phyloP scores from a whole-genome alignment of 306 rosid genomes.

The Crataegus laevigata region DNA sequence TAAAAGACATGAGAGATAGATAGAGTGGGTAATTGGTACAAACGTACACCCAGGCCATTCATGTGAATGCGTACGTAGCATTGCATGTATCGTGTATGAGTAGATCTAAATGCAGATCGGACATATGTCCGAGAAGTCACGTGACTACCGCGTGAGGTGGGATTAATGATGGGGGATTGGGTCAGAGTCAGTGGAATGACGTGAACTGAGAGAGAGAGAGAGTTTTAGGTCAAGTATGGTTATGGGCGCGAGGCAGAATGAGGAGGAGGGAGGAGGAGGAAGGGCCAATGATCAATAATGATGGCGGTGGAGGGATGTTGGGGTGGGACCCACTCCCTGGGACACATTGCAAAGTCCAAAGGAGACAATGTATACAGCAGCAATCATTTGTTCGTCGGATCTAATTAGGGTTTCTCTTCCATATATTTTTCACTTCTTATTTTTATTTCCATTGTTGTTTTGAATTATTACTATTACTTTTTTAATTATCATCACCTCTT shows the following conservation, averaged over 20 bases:
- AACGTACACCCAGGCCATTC: neutral
- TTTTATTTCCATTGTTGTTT: neutral
- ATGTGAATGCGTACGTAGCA: neutral
- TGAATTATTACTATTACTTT: neutral
- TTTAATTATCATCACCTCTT: neutral
- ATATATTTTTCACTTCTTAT: neutral
- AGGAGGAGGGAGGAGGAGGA: neutral
- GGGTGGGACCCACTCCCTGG: slow-evolving; percentile 11
- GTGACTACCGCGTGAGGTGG: slow-evolving; percentile 39
- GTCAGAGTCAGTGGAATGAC: slow-evolving; percentile 36
- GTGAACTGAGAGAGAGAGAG: neutral
- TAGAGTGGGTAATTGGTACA: neutral
- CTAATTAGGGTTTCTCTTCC: slow-evolving; percentile 6
- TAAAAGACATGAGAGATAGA: neutral
- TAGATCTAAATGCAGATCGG: neutral
- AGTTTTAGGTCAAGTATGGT: neutral
- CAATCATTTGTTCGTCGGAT: slow-evolving; percentile 66
- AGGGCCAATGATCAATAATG: slow-evolving; percentile 1
- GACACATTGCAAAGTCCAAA: slow-evolving; percentile 26
- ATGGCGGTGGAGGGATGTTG: slow-evolving; percentile 4
- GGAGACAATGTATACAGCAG: slow-evolving; percentile 43
- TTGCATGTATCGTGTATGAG: neutral
- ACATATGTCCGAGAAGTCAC: slow-evolving; percentile 14
- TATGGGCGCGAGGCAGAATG: slow-evolving; percentile 22
- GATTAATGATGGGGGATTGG: slow-evolving; percentile 7